Evolutionary conservation across 495 filamentous ascomycete genomes (phyloP), one percentile per base, ranked within the genome.

Genomic region (Elaphomyces granulatus): DNA sequence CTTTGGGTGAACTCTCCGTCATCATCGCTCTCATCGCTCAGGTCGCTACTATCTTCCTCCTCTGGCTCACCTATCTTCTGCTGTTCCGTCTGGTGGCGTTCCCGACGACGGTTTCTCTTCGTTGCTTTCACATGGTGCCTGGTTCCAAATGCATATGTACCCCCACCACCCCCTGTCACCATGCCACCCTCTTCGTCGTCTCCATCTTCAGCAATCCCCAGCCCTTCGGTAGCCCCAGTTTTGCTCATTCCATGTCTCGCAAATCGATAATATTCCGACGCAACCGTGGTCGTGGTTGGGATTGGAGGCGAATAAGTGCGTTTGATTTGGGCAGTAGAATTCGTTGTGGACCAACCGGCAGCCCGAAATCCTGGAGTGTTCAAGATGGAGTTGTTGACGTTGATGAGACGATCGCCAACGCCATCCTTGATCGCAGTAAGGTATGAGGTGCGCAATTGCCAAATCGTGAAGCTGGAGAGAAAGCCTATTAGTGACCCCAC

Each of bases 251-350:
- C 52, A 37, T 64, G 56, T 41, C 56, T 42, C 44, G 57, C 40
- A 18, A 68, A 44, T 14, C 61, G 53, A 34, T 66, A 98, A 56
- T 98, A 98, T 55, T 96, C 87, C 12, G 84, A 87, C 4, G 78
- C 51, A 75, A 77, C 39, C 4, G 61, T 56, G 0, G 64, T 54
- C 1, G 83, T 84, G 3, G 87, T 93, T 17, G 90, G 90, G 38
- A 98, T 98, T 0, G 92, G 90, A 9, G 90, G 90, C 4, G 88
- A 95, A 54, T 98, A 87, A 20, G 85, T 92, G 40, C 90, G 75
- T 55, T 92, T 93, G 50, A 88, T 76, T 41, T 57, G 54, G 19
- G 56, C 41, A 37, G 50, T 54, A 20, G 55, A 47, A 43, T 56
- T 60, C 32, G 56, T 45, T 3, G 80, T 70, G 20, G 78, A 76